Base-by-base conservation (phyloP, 2,329 filamentous ascomycete species). In the Fusarium oligoseptatum region DNA sequence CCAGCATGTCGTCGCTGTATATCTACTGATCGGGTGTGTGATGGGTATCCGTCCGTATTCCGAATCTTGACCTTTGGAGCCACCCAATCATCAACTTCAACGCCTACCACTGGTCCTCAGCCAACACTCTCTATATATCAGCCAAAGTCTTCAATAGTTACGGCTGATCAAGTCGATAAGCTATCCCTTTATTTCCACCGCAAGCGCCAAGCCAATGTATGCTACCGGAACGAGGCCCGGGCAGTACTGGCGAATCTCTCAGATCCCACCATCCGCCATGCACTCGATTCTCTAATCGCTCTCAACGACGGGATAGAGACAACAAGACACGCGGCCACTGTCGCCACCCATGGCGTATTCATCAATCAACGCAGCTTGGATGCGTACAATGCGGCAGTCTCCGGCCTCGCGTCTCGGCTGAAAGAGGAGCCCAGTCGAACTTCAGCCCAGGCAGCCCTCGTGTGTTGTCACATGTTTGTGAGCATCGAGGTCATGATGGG, bases 401-500 rank as follows among this genome's bases (percentile, higher is more conserved):
- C 62, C 12, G 48, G 22, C 50, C 36, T 65, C 6, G 62, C 39
- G 24, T 39, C 14, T 17, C 60, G 50, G 15, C 65, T 37, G 22
- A 57, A 29, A 24, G 48, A 56, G 20, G 17, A 67, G 32, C 45
- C 65, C 12, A 37, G 17, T 41, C 36, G 36, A 27, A n/a, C 37
- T 4, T 63, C 60, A 39, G 50, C 60, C 15, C 48, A 50, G 50
- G 60, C 50, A 34, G 65, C 65, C 5, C 58, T 67, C 32, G 45
- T 67, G 17, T 67, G 65, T 50, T 67, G 65, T 11, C 60, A 67
- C 50, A 63, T 67, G 65, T 67, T 67, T 37, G 32, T 67, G 10
- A 67, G 65, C 60, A 67, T 67, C 24, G 65, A 67, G 39, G 34
- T 64, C 12, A 52, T 36, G 15, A 52, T 67, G 12, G 58, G 39